Percentiles rank a stretch among this genome's conserved stretches.
phyloP scores from a whole-genome alignment of 352 stramenopile species.

The Plasmopara muralis region DNA sequence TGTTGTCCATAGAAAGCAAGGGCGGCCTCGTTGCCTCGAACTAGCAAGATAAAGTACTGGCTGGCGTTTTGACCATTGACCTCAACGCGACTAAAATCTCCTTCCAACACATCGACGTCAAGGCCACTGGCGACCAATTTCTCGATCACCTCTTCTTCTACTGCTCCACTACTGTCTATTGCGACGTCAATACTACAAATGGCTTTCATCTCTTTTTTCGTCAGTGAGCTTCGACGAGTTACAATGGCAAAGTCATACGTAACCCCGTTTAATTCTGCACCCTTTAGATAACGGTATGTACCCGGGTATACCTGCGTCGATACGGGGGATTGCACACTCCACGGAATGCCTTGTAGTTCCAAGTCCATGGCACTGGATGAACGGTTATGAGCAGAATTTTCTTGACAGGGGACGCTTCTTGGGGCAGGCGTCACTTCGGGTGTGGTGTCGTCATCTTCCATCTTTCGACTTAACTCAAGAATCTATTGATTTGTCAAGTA shows the following conservation, averaged over 20 bases:
- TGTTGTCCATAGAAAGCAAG: conserved; percentile 49
- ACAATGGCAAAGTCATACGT: conserved; percentile 76
- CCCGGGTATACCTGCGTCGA: conserved; percentile 35
- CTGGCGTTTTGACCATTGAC: conserved; percentile 32
- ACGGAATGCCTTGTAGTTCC: conserved; percentile 55
- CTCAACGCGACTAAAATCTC: conserved; percentile 49
- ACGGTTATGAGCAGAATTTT: conserved; percentile 31
- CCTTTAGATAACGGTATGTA: conserved; percentile 52
- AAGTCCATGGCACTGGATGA: conserved; percentile 44
- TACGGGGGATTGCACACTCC: conserved; percentile 38
- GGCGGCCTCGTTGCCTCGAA: conserved; percentile 61
- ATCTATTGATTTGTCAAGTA: not conserved
- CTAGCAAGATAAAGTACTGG: conserved; percentile 69
- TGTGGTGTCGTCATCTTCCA: conserved; percentile 31
- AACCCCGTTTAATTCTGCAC: conserved; percentile 36
- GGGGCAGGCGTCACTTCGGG: conserved; percentile 29
- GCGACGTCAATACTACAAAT: conserved; percentile 9
- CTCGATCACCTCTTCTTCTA: conserved; percentile 46
- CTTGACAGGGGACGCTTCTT: conserved; percentile 7
- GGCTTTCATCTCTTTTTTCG: conserved; percentile 18
- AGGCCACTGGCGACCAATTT: conserved; percentile 55
- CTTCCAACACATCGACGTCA: conserved; percentile 67
- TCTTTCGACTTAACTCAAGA: not conserved
- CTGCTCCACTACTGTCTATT: conserved; percentile 14
- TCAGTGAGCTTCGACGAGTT: conserved; percentile 29